Evolutionary conservation across 148 eudicot species (phyloP).

Genomic region (Amaranthus hypochondriacus): DNA sequence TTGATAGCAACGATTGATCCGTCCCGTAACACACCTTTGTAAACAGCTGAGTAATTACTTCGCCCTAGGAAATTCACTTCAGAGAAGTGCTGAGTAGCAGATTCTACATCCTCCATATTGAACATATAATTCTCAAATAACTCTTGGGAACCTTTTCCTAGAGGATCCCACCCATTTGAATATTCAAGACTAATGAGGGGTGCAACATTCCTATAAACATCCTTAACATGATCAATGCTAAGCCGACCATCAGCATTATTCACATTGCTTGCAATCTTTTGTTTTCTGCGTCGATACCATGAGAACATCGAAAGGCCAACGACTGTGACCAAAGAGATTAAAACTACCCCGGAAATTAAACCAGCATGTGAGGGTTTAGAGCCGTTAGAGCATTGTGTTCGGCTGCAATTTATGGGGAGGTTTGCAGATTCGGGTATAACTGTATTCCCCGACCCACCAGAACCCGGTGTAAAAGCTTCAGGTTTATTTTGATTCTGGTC

Average conservation of each 20-base stretch:
- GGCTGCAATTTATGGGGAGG: conserved; percentile 38
- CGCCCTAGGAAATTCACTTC: conserved; percentile 71
- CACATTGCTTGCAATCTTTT: conserved; percentile 59
- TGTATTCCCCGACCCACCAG: conserved; percentile 40
- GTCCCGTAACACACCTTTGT: conserved; percentile 70
- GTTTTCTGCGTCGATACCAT: conserved; percentile 68
- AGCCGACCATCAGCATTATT: conserved; percentile 48
- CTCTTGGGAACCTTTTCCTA: conserved; percentile 67
- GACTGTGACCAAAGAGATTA: conserved; percentile 32
- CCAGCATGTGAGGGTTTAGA: conserved; percentile 36
- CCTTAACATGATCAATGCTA: conserved; percentile 66
- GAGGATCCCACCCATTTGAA: conserved; percentile 83
- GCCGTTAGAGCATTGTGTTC: conserved; percentile 26
- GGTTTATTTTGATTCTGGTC: conserved; percentile 33
- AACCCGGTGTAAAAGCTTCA: conserved; percentile 55
- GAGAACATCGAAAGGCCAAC: conserved; percentile 47
- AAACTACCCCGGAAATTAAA: conserved; percentile 41
- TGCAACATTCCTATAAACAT: conserved; percentile 55
- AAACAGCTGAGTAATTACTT: conserved; percentile 73
- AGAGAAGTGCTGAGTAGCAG: conserved; percentile 75
- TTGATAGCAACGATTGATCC: conserved; percentile 74
- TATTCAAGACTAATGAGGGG: conserved; percentile 80
- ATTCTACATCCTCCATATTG: conserved; percentile 79
- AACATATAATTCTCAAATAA: conserved; percentile 62
- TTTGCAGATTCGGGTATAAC: conserved; percentile 69